These are phyloP conservation scores for Allomyces arbusculus DNA, from an alignment of 192 early-diverging fungal species.

Conservation along the genomic window DNA sequence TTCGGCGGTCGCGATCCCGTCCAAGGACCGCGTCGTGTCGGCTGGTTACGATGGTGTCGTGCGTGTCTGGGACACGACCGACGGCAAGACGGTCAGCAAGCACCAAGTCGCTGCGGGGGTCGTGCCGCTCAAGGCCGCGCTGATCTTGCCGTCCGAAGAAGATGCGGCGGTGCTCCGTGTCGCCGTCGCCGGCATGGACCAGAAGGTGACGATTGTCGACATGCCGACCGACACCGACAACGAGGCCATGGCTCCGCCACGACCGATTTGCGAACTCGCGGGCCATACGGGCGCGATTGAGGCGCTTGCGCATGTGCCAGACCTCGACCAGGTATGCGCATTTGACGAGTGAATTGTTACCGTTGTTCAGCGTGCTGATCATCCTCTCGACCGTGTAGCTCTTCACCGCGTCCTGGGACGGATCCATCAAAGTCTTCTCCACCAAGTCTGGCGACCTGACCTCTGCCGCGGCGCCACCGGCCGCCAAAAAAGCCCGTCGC, in stretches of 20 bases:
- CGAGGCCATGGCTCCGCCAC: too few relatives aligned
- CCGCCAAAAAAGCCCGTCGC: not conserved
- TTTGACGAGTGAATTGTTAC: not conserved
- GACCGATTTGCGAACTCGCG: slow-evolving; percentile 9
- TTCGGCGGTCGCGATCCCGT: slow-evolving; percentile 28
- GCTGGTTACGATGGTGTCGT: slow-evolving; percentile 41
- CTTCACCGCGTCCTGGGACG: slow-evolving; percentile 55
- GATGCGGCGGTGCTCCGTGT: not conserved
- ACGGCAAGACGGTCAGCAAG: not conserved
- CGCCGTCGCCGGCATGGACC: slow-evolving; percentile 22
- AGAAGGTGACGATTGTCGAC: not conserved
- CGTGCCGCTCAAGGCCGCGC: not conserved
- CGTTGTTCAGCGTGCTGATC: not conserved
- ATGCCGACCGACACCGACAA: not conserved
- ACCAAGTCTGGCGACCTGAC: not conserved
- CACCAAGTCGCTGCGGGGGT: not conserved
- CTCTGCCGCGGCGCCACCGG: not conserved
- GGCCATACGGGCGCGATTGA: slow-evolving; percentile 71
- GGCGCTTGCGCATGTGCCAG: slow-evolving; percentile 36
- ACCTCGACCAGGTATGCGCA: slow-evolving; percentile 16
- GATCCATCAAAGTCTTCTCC: slow-evolving; percentile 60
- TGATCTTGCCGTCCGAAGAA: not conserved
- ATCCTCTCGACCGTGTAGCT: slow-evolving; percentile 14
- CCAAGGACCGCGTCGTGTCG: not conserved
- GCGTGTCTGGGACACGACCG: slow-evolving; percentile 61